Conservation (phyloP, 257 asterid species). For the Vinca minor region DNA sequence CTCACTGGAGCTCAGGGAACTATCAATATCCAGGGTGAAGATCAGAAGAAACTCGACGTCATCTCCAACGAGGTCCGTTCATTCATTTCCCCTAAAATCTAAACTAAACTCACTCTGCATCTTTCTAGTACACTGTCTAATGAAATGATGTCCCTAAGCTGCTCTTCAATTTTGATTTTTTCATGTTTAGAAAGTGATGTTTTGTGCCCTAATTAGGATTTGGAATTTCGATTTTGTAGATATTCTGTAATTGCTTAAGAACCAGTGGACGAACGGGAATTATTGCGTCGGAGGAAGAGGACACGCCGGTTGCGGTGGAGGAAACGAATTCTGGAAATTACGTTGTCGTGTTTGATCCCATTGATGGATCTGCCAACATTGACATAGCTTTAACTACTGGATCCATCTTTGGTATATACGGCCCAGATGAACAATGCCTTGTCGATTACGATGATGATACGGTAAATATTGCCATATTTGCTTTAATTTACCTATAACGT, state of each 20-base stretch:
- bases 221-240: slow-evolving; percentile 20
- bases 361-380: slow-evolving; percentile 82
- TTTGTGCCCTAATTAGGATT: no score
- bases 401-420: slow-evolving; percentile 73
- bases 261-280: slow-evolving; percentile 78
- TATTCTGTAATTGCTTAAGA: slow-evolving; percentile 72
- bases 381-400: slow-evolving; percentile 79
- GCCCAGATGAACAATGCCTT: slow-evolving; percentile 61
- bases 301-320: slow-evolving; percentile 79
- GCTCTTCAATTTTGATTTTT: not conserved
- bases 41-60: slow-evolving; percentile 85
- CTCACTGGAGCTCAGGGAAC: slow-evolving; percentile 83
- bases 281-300: slow-evolving; percentile 90
- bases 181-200: not conserved
- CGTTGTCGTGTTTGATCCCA: slow-evolving; percentile 79
- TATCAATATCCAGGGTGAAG: slow-evolving; percentile 73
- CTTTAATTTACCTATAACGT: not conserved
- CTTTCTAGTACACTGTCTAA: no score
- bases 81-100: not conserved
- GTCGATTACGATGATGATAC: slow-evolving; percentile 44
- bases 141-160: no score
- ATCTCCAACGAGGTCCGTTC: slow-evolving; percentile 58
- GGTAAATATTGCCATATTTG: slow-evolving; percentile 25
- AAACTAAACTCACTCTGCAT: no score
- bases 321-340: slow-evolving; percentile 81